Evolutionary conservation across 805 yeast species (phyloP), one percentile per base, ranked within the genome.

Genomic region (Yarrowia keelungensis): DNA sequence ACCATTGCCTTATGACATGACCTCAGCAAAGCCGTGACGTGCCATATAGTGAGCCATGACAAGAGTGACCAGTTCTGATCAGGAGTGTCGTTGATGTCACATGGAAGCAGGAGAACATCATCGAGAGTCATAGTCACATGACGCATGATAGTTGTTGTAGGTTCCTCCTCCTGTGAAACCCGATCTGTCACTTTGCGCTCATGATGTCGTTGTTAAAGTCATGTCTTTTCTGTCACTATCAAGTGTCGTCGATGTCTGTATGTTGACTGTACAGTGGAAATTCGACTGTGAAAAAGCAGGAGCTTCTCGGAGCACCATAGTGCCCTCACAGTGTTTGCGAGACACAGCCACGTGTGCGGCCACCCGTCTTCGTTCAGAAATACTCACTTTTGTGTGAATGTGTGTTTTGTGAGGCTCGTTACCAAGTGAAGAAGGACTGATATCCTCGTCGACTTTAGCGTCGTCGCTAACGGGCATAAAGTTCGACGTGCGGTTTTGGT

Each of bases 381-480:
- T 56, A 56, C 62, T 56, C 62, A 56, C 62, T 56, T 41, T 56
- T 56, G 46, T 56, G 62, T 56, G 46, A 26, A 56, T 56, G 47
- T 56, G 62, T 56, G 62, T 41, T 36, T 10, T 56, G 62, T 41
- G 47, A 41, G 26, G 62, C 47, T 41, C 62, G 62, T 41, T 56
- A 41, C 62, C 47, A 56, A 56, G 62, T 41, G 47, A 56, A 56
- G 62, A 53, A 53, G 45, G 59, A 56, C 11, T 41, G 47, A 32
- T 56, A 41, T 56, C 62, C 47, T 56, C 62, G 62, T 56, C 62
- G 62, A 56, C 62, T 56, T 56, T 56, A 56, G 62, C 62, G 62
- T 56, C 62, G 62, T 56, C 62, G 62, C 47, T 56, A 26, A 56
- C 62, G 39, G 42, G 47, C 62, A 56, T 56, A 56, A 56, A 56